Percentiles rank a stretch among this genome's conserved stretches.
These are phyloP conservation scores for Ophiostoma pallidulum DNA, from an alignment of 2,329 filamentous ascomycete species.

Conservation along the genomic window DNA sequence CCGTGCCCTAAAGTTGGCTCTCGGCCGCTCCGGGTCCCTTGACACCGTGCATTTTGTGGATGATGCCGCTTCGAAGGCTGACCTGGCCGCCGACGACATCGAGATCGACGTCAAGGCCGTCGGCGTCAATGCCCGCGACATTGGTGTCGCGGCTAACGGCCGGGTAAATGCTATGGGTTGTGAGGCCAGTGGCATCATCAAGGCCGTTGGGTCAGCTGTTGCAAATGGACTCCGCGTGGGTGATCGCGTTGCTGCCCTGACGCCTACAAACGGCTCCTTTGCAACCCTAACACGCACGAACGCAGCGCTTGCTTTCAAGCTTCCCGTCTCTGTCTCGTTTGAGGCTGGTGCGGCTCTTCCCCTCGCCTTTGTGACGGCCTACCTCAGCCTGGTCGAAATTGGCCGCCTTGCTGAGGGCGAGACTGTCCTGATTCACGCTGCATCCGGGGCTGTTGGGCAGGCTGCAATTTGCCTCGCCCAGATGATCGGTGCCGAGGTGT, in stretches of 20 bases:
- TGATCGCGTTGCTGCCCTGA: slow-evolving; percentile 29
- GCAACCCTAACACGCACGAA: slow-evolving; percentile 26
- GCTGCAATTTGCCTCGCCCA: slow-evolving; percentile 31
- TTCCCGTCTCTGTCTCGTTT: slow-evolving; percentile 30
- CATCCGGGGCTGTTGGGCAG: slow-evolving; percentile 30
- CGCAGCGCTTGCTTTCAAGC: slow-evolving; percentile 23
- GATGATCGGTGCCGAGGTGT: slow-evolving; percentile 31
- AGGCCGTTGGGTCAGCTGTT: slow-evolving; percentile 19
- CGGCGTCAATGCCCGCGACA: slow-evolving; percentile 35
- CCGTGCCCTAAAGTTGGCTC: slow-evolving; percentile 28
- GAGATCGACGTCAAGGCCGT: slow-evolving; percentile 35
- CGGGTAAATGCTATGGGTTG: slow-evolving; percentile 28
- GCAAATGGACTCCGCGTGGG: slow-evolving; percentile 22
- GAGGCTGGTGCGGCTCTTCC: slow-evolving; percentile 32
- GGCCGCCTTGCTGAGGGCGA: slow-evolving; percentile 30
- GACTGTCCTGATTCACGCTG: slow-evolving; percentile 31
- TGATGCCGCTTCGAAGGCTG: slow-evolving; percentile 22
- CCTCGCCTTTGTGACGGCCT: slow-evolving; percentile 32
- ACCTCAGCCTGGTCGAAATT: slow-evolving; percentile 30
- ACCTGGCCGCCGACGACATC: slow-evolving; percentile 28
- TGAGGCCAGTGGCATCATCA: slow-evolving; percentile 31
- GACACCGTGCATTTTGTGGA: slow-evolving; percentile 33
- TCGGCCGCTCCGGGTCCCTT: slow-evolving; percentile 29
- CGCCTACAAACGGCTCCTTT: slow-evolving; percentile 23
- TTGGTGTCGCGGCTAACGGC: slow-evolving; percentile 35